Evolutionary conservation across 164 flowering plant genomes (phyloP).

Genomic region (Stephania japonica): DNA sequence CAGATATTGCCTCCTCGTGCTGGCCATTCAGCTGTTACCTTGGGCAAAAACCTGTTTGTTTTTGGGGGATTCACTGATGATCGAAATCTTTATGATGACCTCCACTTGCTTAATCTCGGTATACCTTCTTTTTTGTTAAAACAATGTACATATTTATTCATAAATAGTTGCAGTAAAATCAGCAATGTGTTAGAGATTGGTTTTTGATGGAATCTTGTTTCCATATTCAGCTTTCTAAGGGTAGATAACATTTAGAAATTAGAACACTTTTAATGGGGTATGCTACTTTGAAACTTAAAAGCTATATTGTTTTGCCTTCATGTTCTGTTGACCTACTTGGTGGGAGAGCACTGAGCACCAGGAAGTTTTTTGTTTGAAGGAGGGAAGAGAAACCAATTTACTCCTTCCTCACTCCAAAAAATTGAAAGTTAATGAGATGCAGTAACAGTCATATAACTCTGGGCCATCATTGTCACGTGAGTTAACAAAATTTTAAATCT

Average conservation of each 20-base stretch:
- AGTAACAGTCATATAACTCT: background rate
- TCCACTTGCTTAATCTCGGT: constrained; percentile 86
- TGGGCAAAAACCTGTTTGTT: constrained; percentile 74
- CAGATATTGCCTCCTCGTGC: constrained; percentile 79
- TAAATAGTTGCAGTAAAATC: background rate
- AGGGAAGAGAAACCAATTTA: background rate
- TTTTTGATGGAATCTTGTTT: background rate
- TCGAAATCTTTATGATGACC: constrained; percentile 78
- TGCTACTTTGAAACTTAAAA: background rate
- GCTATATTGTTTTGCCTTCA: background rate
- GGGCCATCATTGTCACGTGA: background rate
- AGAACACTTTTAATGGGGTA: background rate
- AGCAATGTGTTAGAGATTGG: background rate
- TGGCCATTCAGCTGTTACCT: constrained; percentile 78
- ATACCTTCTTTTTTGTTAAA: constrained; percentile 20
- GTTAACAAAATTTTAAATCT: too few relatives aligned
- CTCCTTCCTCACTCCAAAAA: background rate
- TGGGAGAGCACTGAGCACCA: background rate
- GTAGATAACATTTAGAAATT: background rate
- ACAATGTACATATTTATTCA: background rate
- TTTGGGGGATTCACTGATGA: constrained; percentile 95
- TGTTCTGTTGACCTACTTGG: background rate
- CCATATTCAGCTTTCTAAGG: background rate
- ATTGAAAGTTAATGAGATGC: background rate
- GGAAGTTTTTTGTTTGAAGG: background rate